A percentile compares a stretch with the other conserved stretches of the same genome.
phyloP scores from a whole-genome alignment of 768 basidiomycete species.

The Lactarius hengduanensis region DNA sequence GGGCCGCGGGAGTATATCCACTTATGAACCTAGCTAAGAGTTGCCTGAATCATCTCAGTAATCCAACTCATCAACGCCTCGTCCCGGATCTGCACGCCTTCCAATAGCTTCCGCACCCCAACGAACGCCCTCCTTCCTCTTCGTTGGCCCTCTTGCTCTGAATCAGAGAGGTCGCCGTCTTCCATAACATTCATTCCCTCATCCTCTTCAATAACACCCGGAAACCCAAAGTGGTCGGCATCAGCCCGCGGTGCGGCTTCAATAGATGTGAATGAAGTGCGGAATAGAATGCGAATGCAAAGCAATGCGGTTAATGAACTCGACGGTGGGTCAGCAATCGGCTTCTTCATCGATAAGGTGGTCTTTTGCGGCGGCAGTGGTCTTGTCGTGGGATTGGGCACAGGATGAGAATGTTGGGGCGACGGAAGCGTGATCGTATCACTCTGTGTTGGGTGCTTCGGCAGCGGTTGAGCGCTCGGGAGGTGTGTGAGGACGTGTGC shows the following conservation, averaged over 20 bases:
- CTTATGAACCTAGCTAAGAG: not conserved
- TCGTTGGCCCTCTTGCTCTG: conserved; percentile 66
- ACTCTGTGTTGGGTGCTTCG: conserved; percentile 67
- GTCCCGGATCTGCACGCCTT: conserved; percentile 64
- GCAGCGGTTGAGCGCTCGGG: conserved; percentile 52
- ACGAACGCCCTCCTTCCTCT: conserved; percentile 72
- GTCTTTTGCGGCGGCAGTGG: conserved; percentile 69
- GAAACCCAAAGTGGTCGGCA: conserved; percentile 89
- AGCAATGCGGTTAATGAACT: conserved; percentile 78
- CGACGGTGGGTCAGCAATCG: conserved; percentile 63
- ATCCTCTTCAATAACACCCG: conserved; percentile 75
- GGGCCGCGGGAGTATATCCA: not conserved
- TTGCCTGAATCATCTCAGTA: conserved; percentile 56
- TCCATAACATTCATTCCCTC: conserved; percentile 56
- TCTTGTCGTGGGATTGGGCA: conserved; percentile 61
- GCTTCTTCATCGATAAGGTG: conserved; percentile 55
- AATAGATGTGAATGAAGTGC: conserved; percentile 70
- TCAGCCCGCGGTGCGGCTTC: conserved; percentile 69
- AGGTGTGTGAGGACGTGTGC: conserved; percentile 78
- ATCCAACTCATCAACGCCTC: conserved; percentile 59
- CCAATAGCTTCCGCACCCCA: conserved; percentile 56
- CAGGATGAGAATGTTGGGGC: conserved; percentile 53
- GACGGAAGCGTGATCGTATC: conserved; percentile 70
- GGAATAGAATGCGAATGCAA: conserved; percentile 79
- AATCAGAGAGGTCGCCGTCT: conserved; percentile 32